These are phyloP conservation scores for Lolium multiflorum DNA, from an alignment of 176 grass and related monocot species.

Conservation along the genomic window DNA sequence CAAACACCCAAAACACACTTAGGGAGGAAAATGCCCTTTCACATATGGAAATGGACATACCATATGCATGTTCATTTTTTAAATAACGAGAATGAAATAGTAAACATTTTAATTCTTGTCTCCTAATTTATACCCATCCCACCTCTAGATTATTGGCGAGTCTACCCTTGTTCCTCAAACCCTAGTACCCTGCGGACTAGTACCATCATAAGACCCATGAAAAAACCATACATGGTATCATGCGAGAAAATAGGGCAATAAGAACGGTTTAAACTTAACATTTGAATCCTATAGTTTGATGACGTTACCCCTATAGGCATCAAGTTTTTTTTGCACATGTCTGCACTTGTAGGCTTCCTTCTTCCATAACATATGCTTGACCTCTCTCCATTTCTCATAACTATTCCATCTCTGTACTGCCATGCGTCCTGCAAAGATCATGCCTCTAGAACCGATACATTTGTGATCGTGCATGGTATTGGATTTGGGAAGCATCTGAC, in stretches of 20 bases:
- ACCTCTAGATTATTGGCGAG: neutral
- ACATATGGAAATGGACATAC: neutral
- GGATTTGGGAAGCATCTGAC: neutral
- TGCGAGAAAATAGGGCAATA: neutral
- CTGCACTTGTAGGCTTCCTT: neutral
- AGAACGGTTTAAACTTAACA: neutral
- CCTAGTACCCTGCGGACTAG: neutral
- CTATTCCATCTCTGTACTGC: neutral
- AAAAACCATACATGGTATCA: neutral
- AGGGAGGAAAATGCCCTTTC: too few species aligned
- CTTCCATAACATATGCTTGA: neutral
- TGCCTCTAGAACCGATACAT: neutral
- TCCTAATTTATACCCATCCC: neutral
- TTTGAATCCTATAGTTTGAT: neutral
- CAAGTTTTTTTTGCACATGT: neutral
- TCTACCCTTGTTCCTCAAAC: neutral
- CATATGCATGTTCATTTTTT: neutral
- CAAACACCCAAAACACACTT: too few species aligned
- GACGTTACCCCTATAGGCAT: neutral
- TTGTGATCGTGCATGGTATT: too few species aligned
- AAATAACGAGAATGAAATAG: neutral
- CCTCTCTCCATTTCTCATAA: neutral
- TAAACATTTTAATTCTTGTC: neutral
- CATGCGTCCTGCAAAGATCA: neutral
- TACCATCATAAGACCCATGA: neutral